A percentile compares a stretch with the other conserved stretches of the same genome.
phyloP scores from a whole-genome alignment of 495 filamentous ascomycete species.

The Aspergillus sclerotioniger region DNA sequence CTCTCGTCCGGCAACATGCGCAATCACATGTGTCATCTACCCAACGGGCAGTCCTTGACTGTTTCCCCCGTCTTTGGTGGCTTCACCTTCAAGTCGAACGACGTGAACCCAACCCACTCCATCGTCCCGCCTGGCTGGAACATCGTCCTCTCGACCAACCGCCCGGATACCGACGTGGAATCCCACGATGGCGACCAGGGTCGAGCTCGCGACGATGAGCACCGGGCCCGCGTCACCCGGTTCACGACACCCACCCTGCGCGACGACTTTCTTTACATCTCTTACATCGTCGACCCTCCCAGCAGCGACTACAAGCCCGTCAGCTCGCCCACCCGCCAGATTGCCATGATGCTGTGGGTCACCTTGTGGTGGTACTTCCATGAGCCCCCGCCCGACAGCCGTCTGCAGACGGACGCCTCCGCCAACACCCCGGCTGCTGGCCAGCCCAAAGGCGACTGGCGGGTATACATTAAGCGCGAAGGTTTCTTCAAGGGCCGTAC shows the following conservation, averaged over 20 bases:
- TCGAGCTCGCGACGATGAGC: conserved; percentile 21
- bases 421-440: conserved; percentile 63
- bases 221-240: conserved; percentile 35
- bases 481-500: conserved; percentile 81
- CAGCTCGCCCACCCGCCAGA: conserved; percentile 75
- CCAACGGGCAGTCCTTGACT: conserved; percentile 80
- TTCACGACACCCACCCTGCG: conserved; percentile 71
- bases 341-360: conserved; percentile 96
- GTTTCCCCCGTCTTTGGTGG: conserved; percentile 84
- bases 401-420: conserved; percentile 60
- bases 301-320: conserved; percentile 75
- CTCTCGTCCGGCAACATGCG: conserved; percentile 23
- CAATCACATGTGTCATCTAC: conserved; percentile 55
- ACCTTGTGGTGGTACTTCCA: conserved; percentile 98
- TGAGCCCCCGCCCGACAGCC: conserved; percentile 47
- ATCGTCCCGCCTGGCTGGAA: conserved; percentile 86
- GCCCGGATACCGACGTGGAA: conserved; percentile 28
- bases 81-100: conserved; percentile 81
- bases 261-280: conserved; percentile 83
- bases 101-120: conserved; percentile 62
- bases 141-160: conserved; percentile 73
- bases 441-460: conserved; percentile 82
- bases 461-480: conserved; percentile 77
- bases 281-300: conserved; percentile 81
- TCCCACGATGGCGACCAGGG: conserved; percentile 16